Evolutionary conservation across 768 basidiomycete genomes (phyloP).

Genomic region (Tephrocybe sp.): DNA sequence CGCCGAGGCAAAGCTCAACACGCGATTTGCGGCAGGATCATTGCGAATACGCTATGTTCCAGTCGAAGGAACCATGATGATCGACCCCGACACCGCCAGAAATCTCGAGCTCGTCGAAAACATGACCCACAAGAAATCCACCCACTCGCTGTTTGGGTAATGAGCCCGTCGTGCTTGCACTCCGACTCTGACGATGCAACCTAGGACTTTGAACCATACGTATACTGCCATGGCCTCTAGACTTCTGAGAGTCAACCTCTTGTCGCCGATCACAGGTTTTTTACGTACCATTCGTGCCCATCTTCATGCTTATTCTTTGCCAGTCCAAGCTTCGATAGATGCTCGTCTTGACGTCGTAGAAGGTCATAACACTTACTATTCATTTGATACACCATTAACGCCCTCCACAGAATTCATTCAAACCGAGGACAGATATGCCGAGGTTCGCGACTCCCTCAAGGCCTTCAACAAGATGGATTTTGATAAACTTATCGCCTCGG

Average conservation of each 20-base stretch:
- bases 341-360: slow-evolving; percentile 86
- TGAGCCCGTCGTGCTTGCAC: no score
- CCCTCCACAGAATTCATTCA: slow-evolving; percentile 64
- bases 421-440: slow-evolving; percentile 70
- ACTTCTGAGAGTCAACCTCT: slow-evolving; percentile 73
- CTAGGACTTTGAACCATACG: slow-evolving; percentile 69
- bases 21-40: slow-evolving; percentile 67
- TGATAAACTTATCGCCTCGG: slow-evolving; percentile 80
- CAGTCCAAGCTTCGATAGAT: slow-evolving; percentile 66
- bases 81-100: slow-evolving; percentile 85
- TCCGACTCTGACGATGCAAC: not conserved
- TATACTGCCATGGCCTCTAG: slow-evolving; percentile 90
- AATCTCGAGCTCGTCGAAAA: slow-evolving; percentile 91
- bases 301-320: not conserved
- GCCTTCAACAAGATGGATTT: slow-evolving; percentile 80
- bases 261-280: slow-evolving; percentile 78
- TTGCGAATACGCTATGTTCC: slow-evolving; percentile 75
- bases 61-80: slow-evolving; percentile 92
- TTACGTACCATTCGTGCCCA: not conserved
- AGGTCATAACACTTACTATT: slow-evolving; percentile 40
- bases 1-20: slow-evolving; percentile 67
- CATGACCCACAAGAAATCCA: slow-evolving; percentile 60
- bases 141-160: slow-evolving; percentile 81
- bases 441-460: slow-evolving; percentile 68
- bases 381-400: not conserved